These are phyloP conservation scores for Nematodospora valgi DNA, from an alignment of 805 yeast species.

Conservation along the genomic window DNA sequence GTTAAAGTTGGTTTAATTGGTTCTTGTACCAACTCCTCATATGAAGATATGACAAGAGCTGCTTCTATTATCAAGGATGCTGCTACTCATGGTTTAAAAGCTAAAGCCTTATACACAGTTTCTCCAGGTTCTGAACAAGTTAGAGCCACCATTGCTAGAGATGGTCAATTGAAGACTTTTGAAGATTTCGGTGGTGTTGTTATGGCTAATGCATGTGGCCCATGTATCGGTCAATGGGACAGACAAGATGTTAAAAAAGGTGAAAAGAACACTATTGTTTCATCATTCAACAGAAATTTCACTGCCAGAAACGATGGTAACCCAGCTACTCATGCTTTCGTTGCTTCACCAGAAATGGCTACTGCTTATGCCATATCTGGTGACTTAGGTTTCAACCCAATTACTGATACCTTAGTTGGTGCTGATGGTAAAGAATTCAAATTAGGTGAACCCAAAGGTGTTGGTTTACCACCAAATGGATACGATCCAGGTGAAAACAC, in stretches of 20 bases:
- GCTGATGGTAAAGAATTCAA: slow-evolving; percentile 87
- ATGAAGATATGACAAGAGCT: slow-evolving; percentile 97
- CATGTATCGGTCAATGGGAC: slow-evolving; percentile 99
- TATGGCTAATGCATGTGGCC: slow-evolving; percentile 97
- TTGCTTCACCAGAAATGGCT: slow-evolving; percentile 94
- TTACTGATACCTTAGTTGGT: slow-evolving; percentile 81
- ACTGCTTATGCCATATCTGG: slow-evolving; percentile 96
- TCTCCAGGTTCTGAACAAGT: slow-evolving; percentile 99
- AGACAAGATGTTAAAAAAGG: slow-evolving; percentile 89
- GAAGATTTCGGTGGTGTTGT: slow-evolving; percentile 91
- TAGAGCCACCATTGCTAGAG: slow-evolving; percentile 96
- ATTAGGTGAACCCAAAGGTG: slow-evolving; percentile 84
- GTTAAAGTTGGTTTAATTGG: slow-evolving; percentile 96
- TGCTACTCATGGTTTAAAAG: slow-evolving; percentile 82
- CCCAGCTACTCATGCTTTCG: slow-evolving; percentile 95
- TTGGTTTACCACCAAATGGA: slow-evolving; percentile 85
- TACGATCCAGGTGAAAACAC: slow-evolving; percentile 93
- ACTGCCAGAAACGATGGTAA: slow-evolving; percentile 98
- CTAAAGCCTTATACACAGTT: slow-evolving; percentile 88
- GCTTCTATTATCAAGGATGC: slow-evolving; percentile 92
- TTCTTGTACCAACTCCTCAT: slow-evolving; percentile 97
- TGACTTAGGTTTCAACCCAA: slow-evolving; percentile 93
- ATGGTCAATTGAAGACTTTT: slow-evolving; percentile 86
- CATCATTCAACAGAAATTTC: slow-evolving; percentile 97
- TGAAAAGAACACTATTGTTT: slow-evolving; percentile 93